Base-by-base conservation (phyloP, 2,329 filamentous ascomycete species). In the Monilinia fructigena region DNA sequence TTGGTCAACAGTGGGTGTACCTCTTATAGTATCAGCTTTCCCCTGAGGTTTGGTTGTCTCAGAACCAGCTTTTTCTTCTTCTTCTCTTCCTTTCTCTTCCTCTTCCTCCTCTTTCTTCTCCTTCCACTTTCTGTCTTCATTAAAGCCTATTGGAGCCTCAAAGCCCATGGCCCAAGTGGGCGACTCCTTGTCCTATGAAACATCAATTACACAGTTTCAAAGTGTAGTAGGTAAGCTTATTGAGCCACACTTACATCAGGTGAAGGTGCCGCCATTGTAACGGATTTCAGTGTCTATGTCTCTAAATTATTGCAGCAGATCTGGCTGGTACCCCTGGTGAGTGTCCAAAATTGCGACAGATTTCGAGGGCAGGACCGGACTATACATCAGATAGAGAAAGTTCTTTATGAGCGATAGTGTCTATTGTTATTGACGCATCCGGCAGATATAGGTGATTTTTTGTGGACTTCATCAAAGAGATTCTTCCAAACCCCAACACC, bases 361-460 rank as follows among this genome's bases (percentile, higher is more conserved):
- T 50, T 1, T 60, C 31, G 7, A 26, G 14, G 20, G 1, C 8
- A n/a, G 20, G 28, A 4, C n/a, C 3, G 38, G 3, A 23, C 26
- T 23, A 10, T 23, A 23, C 11, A n/a, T 60, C 45, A 38, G 23
- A 48, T 38, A 60, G 8, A 18, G 16, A 26, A 8, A 18, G 45
- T n/a, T 54, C 59, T 62, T 62, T 62, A 18, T 42, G 35, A 28
- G 16, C 18, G 10, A 20, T 23, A n/a, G 5, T 8, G 38, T 28
- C 40, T 10, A n/a, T 62, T 62, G n/a, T 62, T 54, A 16, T 53
- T 42, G 48, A 62, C 18, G 59, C 59, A 62, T 62, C 47, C 59
- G 59, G 59, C 31, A 42, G 5, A 28, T 1, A 10, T 7, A 14
- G 10, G 1, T 7, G 16, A 47, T 38, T 52, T 54, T 18, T 42